A percentile compares a stretch with the other conserved stretches of the same genome.
Conservation (phyloP, 306 rosid species). For the Gastrolobium bilobum region DNA sequence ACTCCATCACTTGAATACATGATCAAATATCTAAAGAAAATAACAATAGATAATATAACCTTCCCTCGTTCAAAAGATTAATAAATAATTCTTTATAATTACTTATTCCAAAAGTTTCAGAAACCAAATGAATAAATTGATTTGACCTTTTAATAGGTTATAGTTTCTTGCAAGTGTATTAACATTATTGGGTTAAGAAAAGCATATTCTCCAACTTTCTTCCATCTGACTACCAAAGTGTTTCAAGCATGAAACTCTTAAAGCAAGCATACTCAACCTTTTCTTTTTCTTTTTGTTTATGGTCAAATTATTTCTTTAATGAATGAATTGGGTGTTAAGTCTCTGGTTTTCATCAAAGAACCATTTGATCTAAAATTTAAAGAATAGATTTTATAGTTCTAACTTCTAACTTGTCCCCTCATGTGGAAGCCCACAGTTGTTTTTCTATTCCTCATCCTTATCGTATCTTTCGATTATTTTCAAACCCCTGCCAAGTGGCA, state of each 20-base stretch:
- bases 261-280: neutral
- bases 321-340: neutral
- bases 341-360: slow-evolving; percentile 6
- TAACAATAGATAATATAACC: slow-evolving; percentile 14
- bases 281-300: neutral
- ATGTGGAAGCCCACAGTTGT: neutral
- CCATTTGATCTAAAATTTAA: neutral
- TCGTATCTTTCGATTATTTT: neutral
- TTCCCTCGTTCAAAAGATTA: neutral
- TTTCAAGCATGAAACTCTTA: slow-evolving; percentile 7
- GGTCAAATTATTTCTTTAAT: neutral
- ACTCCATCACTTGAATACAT: neutral
- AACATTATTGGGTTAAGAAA: neutral
- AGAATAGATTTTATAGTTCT: neutral
- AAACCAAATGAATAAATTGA: slow-evolving; percentile 9
- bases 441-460: slow-evolving; percentile 2
- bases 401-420: neutral
- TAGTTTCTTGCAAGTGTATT: neutral
- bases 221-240: slow-evolving; percentile 11
- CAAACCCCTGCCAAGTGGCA: neutral
- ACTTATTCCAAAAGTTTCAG: neutral
- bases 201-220: neutral
- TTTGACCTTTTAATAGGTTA: neutral
- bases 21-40: slow-evolving; percentile 7
- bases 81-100: neutral